Evolutionary conservation across 352 stramenopile genomes (phyloP).

Genomic region (Thalassiosira mediterranea): DNA sequence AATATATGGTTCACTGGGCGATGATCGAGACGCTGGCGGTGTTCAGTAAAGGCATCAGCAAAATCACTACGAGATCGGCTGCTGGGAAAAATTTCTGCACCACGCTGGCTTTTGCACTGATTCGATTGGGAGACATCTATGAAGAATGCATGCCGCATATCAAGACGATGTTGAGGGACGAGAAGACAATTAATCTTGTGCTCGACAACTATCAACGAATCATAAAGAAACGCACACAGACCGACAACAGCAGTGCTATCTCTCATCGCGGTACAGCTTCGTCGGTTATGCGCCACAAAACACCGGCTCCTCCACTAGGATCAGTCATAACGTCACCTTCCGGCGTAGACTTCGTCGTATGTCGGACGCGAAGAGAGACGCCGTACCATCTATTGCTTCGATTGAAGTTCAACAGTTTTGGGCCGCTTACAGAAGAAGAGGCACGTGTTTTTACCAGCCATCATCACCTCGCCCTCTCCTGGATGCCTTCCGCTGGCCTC

Average conservation of each 20-base stretch:
- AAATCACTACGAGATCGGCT: slow-evolving; percentile 2
- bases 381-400: background rate
- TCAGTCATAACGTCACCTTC: background rate
- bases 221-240: background rate
- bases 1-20: slow-evolving; percentile 9
- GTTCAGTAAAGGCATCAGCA: slow-evolving; percentile 12
- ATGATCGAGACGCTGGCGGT: slow-evolving; percentile 17
- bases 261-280: slow-evolving; percentile 3
- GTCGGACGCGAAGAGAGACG: background rate
- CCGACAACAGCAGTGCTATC: background rate
- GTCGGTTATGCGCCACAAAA: slow-evolving; percentile 5
- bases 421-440: background rate
- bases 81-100: slow-evolving; percentile 8
- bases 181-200: background rate
- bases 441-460: background rate
- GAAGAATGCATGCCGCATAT: background rate
- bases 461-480: background rate
- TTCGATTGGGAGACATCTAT: background rate
- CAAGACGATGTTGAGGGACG: background rate
- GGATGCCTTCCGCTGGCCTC: background rate
- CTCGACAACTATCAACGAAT: slow-evolving; percentile 1
- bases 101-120: background rate
- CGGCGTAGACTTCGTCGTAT: background rate
- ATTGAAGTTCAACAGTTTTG: background rate
- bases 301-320: background rate